phyloP scores from a whole-genome alignment of 306 rosid genomes.

The Medicago truncatula region DNA sequence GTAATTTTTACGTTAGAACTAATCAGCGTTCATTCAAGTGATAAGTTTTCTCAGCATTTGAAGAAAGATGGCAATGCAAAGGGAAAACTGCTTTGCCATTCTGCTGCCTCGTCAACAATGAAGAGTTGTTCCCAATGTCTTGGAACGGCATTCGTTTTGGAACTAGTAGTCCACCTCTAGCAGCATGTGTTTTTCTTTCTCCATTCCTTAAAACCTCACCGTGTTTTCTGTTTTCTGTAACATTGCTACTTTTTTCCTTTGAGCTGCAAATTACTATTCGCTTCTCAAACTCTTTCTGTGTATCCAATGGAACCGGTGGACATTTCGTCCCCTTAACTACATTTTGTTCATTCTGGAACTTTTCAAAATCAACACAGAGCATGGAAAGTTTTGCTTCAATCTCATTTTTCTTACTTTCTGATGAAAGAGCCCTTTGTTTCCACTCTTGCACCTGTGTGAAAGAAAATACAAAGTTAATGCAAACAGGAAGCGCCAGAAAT shows the following conservation, averaged over 20 bases:
- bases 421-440: slow-evolving; percentile 72
- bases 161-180: slow-evolving; percentile 32
- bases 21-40: slow-evolving; percentile 3
- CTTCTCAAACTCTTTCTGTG: slow-evolving; percentile 79
- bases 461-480: slow-evolving; percentile 3
- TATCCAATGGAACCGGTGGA: slow-evolving; percentile 37
- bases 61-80: slow-evolving; percentile 52
- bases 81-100: slow-evolving; percentile 58
- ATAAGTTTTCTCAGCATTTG: slow-evolving; percentile 38
- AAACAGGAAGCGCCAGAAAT: neutral
- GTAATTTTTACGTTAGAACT: slow-evolving; percentile 31
- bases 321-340: slow-evolving; percentile 28
- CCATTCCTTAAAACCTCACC: slow-evolving; percentile 48
- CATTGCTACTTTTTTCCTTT: slow-evolving; percentile 59
- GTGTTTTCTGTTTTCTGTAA: slow-evolving; percentile 45
- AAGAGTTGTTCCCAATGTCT: slow-evolving; percentile 75
- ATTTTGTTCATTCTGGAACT: slow-evolving; percentile 49
- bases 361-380: slow-evolving; percentile 54
- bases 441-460: slow-evolving; percentile 82
- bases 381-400: slow-evolving; percentile 53
- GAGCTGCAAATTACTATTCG: slow-evolving; percentile 69
- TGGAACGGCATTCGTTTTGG: slow-evolving; percentile 57
- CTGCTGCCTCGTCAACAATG: slow-evolving; percentile 47
- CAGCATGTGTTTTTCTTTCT: slow-evolving; percentile 46
- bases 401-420: slow-evolving; percentile 58